A percentile compares a stretch with the other conserved stretches of the same genome.
Evolutionary conservation across 371 early-diverging fungal species (phyloP).

Genomic region (Haplosporangium sp.): DNA sequence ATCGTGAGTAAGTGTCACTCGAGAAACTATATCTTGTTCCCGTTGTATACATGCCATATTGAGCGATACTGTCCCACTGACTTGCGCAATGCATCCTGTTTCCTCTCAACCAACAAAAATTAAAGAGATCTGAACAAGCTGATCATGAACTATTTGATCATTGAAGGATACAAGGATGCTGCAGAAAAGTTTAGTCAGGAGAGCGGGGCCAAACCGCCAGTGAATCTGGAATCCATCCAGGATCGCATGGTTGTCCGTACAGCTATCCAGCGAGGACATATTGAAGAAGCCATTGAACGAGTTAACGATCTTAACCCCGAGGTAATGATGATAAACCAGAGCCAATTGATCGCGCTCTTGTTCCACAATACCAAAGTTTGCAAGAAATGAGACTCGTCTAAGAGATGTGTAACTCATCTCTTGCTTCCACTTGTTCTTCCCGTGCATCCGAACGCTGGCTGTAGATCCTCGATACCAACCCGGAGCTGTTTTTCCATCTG

Average conservation of each 20-base stretch:
- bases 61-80: background rate
- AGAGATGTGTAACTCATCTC: slow-evolving; percentile 19
- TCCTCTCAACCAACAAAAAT: background rate
- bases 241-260: slow-evolving; percentile 94
- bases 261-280: slow-evolving; percentile 89
- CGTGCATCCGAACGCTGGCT: slow-evolving; percentile 7
- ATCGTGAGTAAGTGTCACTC: slow-evolving; percentile 67
- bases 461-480: slow-evolving; percentile 95
- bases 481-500: slow-evolving; percentile 92
- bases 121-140: slow-evolving; percentile 90
- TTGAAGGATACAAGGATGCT: slow-evolving; percentile 98
- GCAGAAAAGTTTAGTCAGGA: slow-evolving; percentile 94
- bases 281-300: slow-evolving; percentile 92
- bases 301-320: slow-evolving; percentile 98
- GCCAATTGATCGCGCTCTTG: no score
- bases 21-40: background rate
- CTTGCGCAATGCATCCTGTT: background rate
- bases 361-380: no score
- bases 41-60: background rate
- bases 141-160: slow-evolving; percentile 97
- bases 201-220: slow-evolving; percentile 78
- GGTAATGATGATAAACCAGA: slow-evolving; percentile 57
- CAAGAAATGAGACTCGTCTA: no score
- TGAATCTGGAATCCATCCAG: slow-evolving; percentile 90
- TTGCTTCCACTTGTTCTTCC: slow-evolving; percentile 10